These are phyloP conservation scores for Apophysomyces ossiformis DNA, from an alignment of 371 early-diverging fungal genomes.

Conservation along the genomic window DNA sequence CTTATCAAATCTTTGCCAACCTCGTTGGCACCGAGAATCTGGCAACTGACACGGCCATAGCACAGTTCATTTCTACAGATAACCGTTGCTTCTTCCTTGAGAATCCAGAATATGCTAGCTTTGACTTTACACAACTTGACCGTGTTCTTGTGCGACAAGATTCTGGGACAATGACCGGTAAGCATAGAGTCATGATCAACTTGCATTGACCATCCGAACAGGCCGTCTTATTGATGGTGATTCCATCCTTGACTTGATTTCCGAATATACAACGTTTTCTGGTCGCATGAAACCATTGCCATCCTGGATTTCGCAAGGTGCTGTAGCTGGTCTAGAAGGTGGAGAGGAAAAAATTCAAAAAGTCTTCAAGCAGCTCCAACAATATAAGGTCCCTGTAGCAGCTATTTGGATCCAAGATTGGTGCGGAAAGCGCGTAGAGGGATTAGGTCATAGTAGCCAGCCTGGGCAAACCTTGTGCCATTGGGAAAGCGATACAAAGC, in stretches of 20 bases:
- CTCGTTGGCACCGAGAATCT: constrained; percentile 31
- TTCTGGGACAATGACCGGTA: constrained; percentile 27
- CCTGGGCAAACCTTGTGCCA: constrained; percentile 50
- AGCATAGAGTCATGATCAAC: background rate
- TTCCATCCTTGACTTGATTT: constrained; percentile 46
- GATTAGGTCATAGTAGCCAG: constrained; percentile 20
- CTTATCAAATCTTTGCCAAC: background rate
- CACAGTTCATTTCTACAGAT: constrained; percentile 54
- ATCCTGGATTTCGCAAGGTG: constrained; percentile 51
- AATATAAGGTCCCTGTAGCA: constrained; percentile 38
- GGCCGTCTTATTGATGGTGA: constrained; percentile 49
- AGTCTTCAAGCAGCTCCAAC: constrained; percentile 31
- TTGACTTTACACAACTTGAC: constrained; percentile 49
- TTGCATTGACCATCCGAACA: background rate
- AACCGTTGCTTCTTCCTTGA: constrained; percentile 51
- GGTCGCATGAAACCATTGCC: constrained; percentile 57
- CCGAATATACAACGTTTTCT: constrained; percentile 50
- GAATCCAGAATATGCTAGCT: constrained; percentile 53
- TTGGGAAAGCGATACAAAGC: constrained; percentile 47
- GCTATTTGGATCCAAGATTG: constrained; percentile 57
- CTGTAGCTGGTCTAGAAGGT: constrained; percentile 54
- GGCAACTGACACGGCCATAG: constrained; percentile 50
- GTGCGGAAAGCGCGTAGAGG: constrained; percentile 46
- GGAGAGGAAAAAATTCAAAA: constrained; percentile 43
- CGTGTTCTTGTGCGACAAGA: constrained; percentile 46